phyloP scores from a whole-genome alignment of 2,329 filamentous ascomycete genomes.

The Sclerotinia borealis region DNA sequence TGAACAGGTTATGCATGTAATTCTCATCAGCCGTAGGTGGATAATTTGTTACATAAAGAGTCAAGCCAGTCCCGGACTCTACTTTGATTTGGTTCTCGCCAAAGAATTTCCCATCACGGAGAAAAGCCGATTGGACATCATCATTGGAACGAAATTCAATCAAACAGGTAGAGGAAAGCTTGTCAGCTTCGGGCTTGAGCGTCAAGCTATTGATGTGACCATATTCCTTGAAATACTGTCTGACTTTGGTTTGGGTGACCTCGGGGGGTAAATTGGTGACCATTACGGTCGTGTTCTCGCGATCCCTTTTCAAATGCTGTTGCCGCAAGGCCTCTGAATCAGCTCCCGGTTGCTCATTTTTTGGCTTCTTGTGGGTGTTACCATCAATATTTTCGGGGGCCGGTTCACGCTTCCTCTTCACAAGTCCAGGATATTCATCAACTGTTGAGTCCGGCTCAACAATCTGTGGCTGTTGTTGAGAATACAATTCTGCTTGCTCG shows the following conservation, averaged over 20 bases:
- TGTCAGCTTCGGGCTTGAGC: constrained; percentile 55
- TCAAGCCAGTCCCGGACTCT: constrained; percentile 67
- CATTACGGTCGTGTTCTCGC: constrained; percentile 82
- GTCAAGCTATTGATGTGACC: constrained; percentile 76
- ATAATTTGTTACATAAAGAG: constrained; percentile 87
- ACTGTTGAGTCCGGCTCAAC: constrained; percentile 29
- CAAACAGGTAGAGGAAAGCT: constrained; percentile 61
- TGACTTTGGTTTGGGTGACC: constrained; percentile 64
- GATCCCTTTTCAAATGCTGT: constrained; percentile 63
- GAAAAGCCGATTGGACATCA: constrained; percentile 74
- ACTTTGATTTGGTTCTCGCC: constrained; percentile 69
- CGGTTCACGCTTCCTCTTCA: constrained; percentile 71
- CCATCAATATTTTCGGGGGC: constrained; percentile 45
- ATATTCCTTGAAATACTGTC: constrained; percentile 88
- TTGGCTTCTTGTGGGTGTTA: constrained; percentile 62
- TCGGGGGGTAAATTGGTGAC: constrained; percentile 69
- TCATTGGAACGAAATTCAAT: constrained; percentile 80
- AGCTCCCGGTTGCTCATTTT: constrained; percentile 31
- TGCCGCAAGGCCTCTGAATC: constrained; percentile 35
- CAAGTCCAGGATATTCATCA: constrained; percentile 22
- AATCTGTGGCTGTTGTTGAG: constrained; percentile 31
- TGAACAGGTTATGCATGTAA: constrained; percentile 63
- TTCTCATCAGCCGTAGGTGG: constrained; percentile 68
- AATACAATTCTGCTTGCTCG: constrained; percentile 50
- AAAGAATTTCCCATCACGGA: constrained; percentile 75